A percentile compares a stretch with the other conserved stretches of the same genome.
These are phyloP conservation scores for Gnetum montanum DNA, from an alignment of 75 land plant genomes.

Conservation along the genomic window DNA sequence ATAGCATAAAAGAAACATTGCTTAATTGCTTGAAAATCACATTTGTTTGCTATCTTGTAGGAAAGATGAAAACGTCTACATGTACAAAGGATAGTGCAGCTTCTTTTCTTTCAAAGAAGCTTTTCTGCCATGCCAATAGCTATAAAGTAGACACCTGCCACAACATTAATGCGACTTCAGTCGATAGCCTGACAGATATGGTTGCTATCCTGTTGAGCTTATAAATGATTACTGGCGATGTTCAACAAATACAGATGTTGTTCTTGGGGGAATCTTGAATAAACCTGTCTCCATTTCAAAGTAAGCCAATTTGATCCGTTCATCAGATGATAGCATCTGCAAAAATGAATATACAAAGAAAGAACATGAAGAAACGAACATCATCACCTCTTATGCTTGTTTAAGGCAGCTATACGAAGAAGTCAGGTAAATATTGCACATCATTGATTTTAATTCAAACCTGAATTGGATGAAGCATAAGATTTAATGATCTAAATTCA, in stretches of 20 bases:
- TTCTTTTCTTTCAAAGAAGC: background rate
- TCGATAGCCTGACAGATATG: constrained; percentile 13
- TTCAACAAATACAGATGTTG: constrained; percentile 88
- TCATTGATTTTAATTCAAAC: too few species aligned
- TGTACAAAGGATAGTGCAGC: constrained; percentile 3
- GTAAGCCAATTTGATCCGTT: constrained; percentile 43
- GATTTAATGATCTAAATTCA: constrained; percentile 13
- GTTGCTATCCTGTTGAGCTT: constrained; percentile 4
- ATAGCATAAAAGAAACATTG: too few species aligned
- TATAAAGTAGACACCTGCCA: background rate
- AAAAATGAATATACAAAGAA: background rate
- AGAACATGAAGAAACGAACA: too few species aligned
- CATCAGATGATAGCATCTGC: constrained; percentile 65
- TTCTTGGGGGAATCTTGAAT: constrained; percentile 66
- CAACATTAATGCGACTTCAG: constrained; percentile 3
- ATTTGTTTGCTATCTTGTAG: background rate
- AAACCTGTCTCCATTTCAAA: constrained; percentile 41
- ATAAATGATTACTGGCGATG: constrained; percentile 17
- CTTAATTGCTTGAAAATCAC: background rate
- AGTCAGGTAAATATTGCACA: background rate
- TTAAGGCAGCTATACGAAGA: too few species aligned
- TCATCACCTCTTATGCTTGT: background rate
- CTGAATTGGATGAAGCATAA: constrained; percentile 70
- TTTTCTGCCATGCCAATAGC: background rate
- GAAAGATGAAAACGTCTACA: background rate